A percentile compares a stretch with the other conserved stretches of the same genome.
Conservation (phyloP, 202 grass and related monocot genomes). For the Schoenoplectus triqueter region DNA sequence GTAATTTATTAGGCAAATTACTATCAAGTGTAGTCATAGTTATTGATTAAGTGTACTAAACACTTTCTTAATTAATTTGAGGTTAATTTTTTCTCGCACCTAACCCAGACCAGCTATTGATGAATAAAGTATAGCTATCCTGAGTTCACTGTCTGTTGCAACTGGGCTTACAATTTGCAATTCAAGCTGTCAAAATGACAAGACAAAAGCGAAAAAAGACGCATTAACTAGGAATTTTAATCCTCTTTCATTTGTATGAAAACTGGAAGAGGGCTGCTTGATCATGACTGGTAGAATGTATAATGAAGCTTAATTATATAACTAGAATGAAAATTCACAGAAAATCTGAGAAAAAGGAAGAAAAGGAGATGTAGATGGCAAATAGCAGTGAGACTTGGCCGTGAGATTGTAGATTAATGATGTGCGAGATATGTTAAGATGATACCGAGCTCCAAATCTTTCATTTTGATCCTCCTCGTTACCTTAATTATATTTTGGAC, state of each 20-base stretch:
- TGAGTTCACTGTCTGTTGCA: conserved; percentile 1
- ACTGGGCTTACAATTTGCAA: not conserved
- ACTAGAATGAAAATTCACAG: not conserved
- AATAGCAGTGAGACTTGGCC: too few relatives aligned
- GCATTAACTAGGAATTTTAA: not conserved
- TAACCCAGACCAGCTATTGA: conserved; percentile 7
- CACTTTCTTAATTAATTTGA: conserved; percentile 14
- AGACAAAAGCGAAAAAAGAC: not conserved
- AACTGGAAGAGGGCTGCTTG: not conserved
- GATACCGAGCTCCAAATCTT: too few relatives aligned
- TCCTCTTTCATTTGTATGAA: conserved; percentile 3
- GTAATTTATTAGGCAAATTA: conserved; percentile 20
- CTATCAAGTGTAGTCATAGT: conserved; percentile 20
- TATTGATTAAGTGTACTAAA: conserved; percentile 26
- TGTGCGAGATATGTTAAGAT: too few relatives aligned
- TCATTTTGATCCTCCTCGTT: too few relatives aligned
- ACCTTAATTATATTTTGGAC: too few relatives aligned
- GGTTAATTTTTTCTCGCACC: conserved; percentile 22
- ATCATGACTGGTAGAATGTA: not conserved
- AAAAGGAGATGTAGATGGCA: not conserved
- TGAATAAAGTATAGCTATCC: conserved; percentile 5
- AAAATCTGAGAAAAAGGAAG: not conserved
- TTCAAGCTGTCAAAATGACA: conserved; percentile 1
- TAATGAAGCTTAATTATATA: conserved; percentile 13
- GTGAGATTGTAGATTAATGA: too few relatives aligned